Conservation (phyloP, 257 asterid species). For the Cinchona pubescens region DNA sequence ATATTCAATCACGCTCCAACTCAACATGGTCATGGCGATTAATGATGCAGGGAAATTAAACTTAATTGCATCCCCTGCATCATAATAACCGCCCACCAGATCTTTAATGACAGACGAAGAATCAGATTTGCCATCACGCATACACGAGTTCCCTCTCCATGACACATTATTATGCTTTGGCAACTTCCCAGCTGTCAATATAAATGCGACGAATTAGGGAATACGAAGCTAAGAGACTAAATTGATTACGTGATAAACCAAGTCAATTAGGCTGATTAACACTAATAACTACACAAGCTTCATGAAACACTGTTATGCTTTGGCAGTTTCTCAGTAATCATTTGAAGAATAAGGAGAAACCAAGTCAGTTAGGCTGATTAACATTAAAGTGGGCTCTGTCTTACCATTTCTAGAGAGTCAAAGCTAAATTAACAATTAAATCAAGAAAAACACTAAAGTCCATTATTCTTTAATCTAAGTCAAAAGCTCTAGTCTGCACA, state of each 20-base stretch:
- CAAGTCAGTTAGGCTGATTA: not conserved
- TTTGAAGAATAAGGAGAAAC: too few relatives aligned
- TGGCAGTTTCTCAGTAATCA: too few relatives aligned
- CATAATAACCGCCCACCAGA: slow-evolving; percentile 82
- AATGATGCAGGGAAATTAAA: slow-evolving; percentile 81
- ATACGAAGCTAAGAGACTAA: not conserved
- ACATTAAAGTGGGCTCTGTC: not conserved
- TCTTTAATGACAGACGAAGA: slow-evolving; percentile 50
- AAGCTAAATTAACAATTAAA: not conserved
- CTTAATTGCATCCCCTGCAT: slow-evolving; percentile 97
- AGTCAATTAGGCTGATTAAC: not conserved
- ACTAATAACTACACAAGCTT: not conserved
- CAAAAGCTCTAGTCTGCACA: slow-evolving; percentile 1
- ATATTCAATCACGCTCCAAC: slow-evolving; percentile 97
- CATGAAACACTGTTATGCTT: too few relatives aligned
- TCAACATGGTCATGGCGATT: slow-evolving; percentile 95
- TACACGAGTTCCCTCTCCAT: slow-evolving; percentile 90
- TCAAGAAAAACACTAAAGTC: not conserved
- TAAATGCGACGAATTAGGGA: slow-evolving; percentile 22
- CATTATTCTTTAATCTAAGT: not conserved
- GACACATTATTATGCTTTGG: slow-evolving; percentile 94
- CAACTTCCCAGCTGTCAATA: slow-evolving; percentile 73
- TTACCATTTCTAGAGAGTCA: not conserved
- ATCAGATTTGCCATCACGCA: slow-evolving; percentile 67
- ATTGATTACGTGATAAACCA: not conserved